Base-by-base conservation (phyloP, 768 basidiomycete genomes). In the Coprinopsis marcescibilis region DNA sequence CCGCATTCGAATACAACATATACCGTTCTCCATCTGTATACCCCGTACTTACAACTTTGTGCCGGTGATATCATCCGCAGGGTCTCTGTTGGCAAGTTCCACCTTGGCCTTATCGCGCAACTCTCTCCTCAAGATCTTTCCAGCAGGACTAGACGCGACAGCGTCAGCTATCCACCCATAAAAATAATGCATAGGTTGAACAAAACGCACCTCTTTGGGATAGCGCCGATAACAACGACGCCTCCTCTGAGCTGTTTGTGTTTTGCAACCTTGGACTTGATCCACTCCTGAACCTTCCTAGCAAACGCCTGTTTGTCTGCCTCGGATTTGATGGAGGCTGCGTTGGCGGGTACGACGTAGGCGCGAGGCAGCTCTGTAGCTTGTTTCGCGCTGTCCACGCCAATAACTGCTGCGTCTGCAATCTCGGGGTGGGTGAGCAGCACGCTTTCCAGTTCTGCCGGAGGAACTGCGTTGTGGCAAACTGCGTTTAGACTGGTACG, bases 161-260 rank as follows among this genome's bases (percentile, higher is more conserved):
- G n/a, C n/a, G n/a, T n/a, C n/a, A 17, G 20, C 7, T 17, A 8
- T n/a, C 13, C n/a, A 32, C 8, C n/a, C 30, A 36, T 8, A 36
- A 17, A 17, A 17, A 17, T 17, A 36, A 6, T 7, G 6, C 20
- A 36, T 36, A 12, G 15, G 20, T 10, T 10, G 13, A 17, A 8
- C 10, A 36, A 36, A 36, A 12, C 20, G 35, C 30, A 36, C 35
- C 35, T 36, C 20, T 40, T 40, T 10, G 38, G 38, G 25, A 40
- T 24, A 4, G 7, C 15, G 25, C 6, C 7, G 21, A 40, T 15
- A 15, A 15, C 38, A 23, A 40, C 38, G 4, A 40, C 38, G 15
- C 80, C 89, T 43, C 83, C 84, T 29, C 85, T 70, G 10, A 87
- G 57, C 23, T 61, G 67, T 57, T 85, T 87, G 60, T 85, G 80